phyloP scores from a whole-genome alignment of 73 alveolate genomes.

The Durusdinium trenchii region DNA sequence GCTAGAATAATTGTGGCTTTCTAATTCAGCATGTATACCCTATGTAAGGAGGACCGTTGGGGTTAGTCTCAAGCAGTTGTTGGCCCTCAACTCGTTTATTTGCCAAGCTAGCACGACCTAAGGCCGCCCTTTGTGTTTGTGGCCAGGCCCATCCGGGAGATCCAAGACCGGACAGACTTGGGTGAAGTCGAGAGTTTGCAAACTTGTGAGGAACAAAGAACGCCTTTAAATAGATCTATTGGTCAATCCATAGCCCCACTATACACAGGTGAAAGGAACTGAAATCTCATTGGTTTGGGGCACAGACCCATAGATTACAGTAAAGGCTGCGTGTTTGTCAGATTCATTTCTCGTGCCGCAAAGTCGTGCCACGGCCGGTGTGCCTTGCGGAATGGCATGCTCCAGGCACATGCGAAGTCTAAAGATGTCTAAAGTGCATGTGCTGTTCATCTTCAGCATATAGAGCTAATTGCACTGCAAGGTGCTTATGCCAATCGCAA shows the following conservation, averaged over 20 bases:
- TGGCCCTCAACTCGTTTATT: neutral
- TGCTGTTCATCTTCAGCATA: too few relatives aligned
- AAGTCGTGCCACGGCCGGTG: too few relatives aligned
- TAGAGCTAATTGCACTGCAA: too few relatives aligned
- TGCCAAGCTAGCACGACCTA: neutral
- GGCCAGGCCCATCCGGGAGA: neutral
- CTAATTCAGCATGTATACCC: too few relatives aligned
- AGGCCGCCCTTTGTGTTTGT: conserved; percentile 25
- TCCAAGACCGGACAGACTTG: neutral
- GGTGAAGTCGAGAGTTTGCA: neutral
- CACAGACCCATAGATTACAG: neutral
- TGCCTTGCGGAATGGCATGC: too few relatives aligned
- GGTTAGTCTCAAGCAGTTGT: neutral
- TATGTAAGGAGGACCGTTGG: too few relatives aligned
- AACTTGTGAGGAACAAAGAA: neutral
- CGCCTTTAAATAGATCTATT: neutral
- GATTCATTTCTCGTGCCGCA: too few relatives aligned
- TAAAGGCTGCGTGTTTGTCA: too few relatives aligned
- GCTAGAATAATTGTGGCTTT: too few relatives aligned
- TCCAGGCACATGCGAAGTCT: too few relatives aligned
- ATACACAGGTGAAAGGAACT: neutral
- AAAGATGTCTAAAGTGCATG: too few relatives aligned
- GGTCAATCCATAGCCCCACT: neutral
- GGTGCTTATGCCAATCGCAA: too few relatives aligned
- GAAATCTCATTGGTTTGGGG: neutral